Base-by-base conservation (phyloP, 371 early-diverging fungal species). In the Capillidium rhysosporum region DNA sequence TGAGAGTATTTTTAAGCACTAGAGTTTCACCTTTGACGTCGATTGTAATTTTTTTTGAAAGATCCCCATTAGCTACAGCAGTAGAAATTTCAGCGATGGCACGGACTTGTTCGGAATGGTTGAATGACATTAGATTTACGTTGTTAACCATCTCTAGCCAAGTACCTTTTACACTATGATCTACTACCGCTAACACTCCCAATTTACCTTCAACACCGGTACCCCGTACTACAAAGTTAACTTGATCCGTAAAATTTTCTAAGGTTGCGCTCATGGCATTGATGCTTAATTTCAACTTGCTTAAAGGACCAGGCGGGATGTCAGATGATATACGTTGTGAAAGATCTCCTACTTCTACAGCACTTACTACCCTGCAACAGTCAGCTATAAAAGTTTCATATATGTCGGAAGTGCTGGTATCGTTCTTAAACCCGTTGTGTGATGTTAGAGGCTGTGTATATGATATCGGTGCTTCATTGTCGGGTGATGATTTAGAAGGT, bases 51-150 rank as follows among this genome's bases (percentile, higher is more conserved):
- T 78, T 74, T 59, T 75, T 71, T 16, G 72, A 73, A 2, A 84
- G 65, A 61, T 84, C 81, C 44, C 85, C 85, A 20, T 68, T 63
- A 9, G 78, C 82, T 57, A 84, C 80, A 4, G 84, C 74, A 7
- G 72, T 77, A 46, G 77, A 75, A n/a, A 80, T 77, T 63, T 73
- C 66, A 26, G 79, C 78, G 57, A 84, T 84, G 59, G 77, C 82
- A 44, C 84, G 68, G 7, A 82, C 80, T 49, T 84, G 84, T 56
- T 76, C 65, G 9, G 77, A 69, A 52, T 81, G 75, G 26, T 72
- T 77, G 52, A 61, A 62, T 0, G 80, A 77, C 80, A 82, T 67
- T 40, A 66, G 56, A 56, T 82, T 84, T 54, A 82, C 68, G 46
- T 78, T 75, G 44, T 70, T 66, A 18, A 79, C 73, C 59, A 83